Conservation (phyloP, 139 green algal species). For the Chlamydomonas eustigma region DNA sequence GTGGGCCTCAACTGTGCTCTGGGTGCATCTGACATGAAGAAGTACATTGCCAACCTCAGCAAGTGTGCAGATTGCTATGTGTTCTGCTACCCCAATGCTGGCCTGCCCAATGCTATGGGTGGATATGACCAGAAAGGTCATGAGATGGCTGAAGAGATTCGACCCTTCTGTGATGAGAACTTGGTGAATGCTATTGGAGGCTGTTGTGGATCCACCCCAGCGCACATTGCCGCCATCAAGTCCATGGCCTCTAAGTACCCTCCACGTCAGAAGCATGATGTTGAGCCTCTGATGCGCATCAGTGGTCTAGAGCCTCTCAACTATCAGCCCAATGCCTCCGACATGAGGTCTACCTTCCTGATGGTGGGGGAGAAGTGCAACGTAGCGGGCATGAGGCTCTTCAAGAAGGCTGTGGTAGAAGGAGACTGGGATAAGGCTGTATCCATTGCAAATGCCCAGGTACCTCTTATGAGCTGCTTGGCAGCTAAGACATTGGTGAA, state of each 20-base stretch:
- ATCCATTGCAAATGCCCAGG: slow-evolving; percentile 73
- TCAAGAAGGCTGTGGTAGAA: slow-evolving; percentile 96
- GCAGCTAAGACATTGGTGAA: background rate
- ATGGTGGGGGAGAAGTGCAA: slow-evolving; percentile 98
- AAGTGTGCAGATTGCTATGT: slow-evolving; percentile 89
- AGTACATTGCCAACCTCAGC: slow-evolving; percentile 90
- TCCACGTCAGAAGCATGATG: slow-evolving; percentile 51
- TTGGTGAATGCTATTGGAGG: slow-evolving; percentile 94
- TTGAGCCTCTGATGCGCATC: slow-evolving; percentile 81
- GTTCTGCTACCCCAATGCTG: slow-evolving; percentile 97
- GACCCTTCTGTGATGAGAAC: slow-evolving; percentile 82
- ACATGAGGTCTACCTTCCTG: slow-evolving; percentile 88
- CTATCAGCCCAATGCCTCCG: slow-evolving; percentile 72
- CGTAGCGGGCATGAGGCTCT: slow-evolving; percentile 89
- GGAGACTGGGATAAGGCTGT: slow-evolving; percentile 93
- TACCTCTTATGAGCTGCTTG: background rate
- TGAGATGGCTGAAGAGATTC: slow-evolving; percentile 93
- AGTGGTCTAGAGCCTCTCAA: slow-evolving; percentile 92
- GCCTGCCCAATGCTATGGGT: slow-evolving; percentile 97
- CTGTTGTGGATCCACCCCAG: slow-evolving; percentile 88
- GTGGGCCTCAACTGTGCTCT: slow-evolving; percentile 97
- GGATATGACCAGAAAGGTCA: slow-evolving; percentile 94
- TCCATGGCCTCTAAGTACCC: slow-evolving; percentile 62
- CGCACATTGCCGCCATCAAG: slow-evolving; percentile 87
- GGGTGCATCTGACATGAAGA: slow-evolving; percentile 90